Base-by-base conservation (phyloP, 345 rosid genomes). In the Syzygium jambos region DNA sequence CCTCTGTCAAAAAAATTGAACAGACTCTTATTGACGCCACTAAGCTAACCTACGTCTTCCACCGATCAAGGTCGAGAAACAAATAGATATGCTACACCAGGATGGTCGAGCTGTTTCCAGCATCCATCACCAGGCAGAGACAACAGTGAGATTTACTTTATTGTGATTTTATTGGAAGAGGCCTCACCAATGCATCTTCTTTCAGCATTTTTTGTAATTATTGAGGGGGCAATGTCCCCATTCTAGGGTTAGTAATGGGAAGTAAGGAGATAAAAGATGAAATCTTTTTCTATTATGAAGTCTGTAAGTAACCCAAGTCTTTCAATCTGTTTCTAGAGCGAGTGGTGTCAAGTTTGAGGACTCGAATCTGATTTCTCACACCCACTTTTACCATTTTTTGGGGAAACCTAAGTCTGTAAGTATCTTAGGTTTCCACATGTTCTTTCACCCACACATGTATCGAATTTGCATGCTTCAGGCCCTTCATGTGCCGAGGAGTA, bases 141-240 rank as follows among this genome's bases (percentile, higher is more conserved):
- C 30, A 17, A 34, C 80, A 34, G 78, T 34, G 46, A 68, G 46
- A 68, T 68, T 68, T 4, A 34, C 49, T 68, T 68, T 68, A 34
- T 17, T 68, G 12, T 68, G 80, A 34, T 68, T 19, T 54, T 34
- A 17, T 19, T 9, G 46, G 80, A 68, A 68, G 46, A 68, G 46
- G 25, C 61, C 89, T 90, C 90, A 98, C 99, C 94, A 94, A 89
- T 46, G 99, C 99, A 91, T 95, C 98, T 91, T 96, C 99, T 87
- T 94, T 95, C 88, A 96, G 98, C 93, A 96, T 93, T 93, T 92
- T 34, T 34, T 34, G 38, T 34, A 34, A 34, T 34, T 34, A 34
- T 34, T 34, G 38, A 34, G 38, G 38, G 38, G 38, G 38, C 38
- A 34, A 34, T 34, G 38, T 34, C 38, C 38, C 38, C 38, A 34